Evolutionary conservation across 2,329 filamentous ascomycete genomes (phyloP).

Genomic region (Cephalotrichum gorgonifer): DNA sequence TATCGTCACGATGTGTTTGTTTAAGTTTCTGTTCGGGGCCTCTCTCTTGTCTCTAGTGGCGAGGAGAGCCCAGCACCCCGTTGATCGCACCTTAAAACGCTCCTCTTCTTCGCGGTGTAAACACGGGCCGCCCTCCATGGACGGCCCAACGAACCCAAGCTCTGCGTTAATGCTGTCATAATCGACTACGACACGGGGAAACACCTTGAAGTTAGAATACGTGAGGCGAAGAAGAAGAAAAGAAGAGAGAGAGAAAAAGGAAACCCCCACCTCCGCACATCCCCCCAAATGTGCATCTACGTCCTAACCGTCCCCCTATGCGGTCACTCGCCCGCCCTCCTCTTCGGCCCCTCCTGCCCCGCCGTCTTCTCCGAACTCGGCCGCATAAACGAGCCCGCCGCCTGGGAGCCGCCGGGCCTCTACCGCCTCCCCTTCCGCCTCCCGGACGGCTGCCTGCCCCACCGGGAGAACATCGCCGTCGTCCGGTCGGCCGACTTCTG

Average conservation of each 20-base stretch:
- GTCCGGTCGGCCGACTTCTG: constrained; percentile 4
- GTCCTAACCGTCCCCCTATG: constrained; percentile 3
- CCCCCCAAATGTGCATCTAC: constrained; percentile 2
- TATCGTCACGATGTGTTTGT: background rate
- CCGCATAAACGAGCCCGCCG: constrained; percentile 1
- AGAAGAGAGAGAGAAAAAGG: background rate
- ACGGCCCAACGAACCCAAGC: no score
- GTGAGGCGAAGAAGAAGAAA: no score
- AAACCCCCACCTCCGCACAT: background rate
- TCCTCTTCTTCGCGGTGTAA: background rate
- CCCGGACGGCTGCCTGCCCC: constrained; percentile 2
- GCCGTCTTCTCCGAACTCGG: constrained; percentile 1
- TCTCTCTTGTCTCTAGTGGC: background rate
- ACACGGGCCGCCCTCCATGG: no score
- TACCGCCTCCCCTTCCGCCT: constrained; percentile 1
- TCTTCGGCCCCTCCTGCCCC: constrained; percentile 4
- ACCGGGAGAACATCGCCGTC: background rate
- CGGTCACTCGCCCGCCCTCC: constrained; percentile 1
- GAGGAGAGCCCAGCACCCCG: background rate
- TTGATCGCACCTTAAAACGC: background rate
- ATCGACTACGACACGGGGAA: no score
- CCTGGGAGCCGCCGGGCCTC: constrained; percentile 3
- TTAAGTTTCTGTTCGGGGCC: background rate
- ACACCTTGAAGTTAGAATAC: no score
- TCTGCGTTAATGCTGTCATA: no score